A percentile compares a stretch with the other conserved stretches of the same genome.
These are phyloP conservation scores for Trametes gibbosa DNA, from an alignment of 768 basidiomycete genomes.

Conservation along the genomic window DNA sequence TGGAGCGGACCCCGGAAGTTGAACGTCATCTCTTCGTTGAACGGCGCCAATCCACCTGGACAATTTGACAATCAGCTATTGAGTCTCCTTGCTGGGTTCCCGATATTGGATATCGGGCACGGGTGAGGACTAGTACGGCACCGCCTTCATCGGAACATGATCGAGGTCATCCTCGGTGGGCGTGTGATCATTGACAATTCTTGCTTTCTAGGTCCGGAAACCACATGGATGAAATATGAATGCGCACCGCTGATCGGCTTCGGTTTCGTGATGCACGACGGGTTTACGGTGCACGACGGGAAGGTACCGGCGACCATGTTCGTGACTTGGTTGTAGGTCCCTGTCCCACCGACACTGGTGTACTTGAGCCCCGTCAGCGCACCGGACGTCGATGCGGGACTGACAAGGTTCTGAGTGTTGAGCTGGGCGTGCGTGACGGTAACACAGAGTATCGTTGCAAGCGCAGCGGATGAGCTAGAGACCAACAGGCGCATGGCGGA, in stretches of 20 bases:
- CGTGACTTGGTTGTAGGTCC: conserved; percentile 28
- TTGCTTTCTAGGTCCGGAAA: too few relatives aligned
- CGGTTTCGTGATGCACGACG: conserved; percentile 22
- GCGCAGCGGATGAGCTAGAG: neutral
- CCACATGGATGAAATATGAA: neutral
- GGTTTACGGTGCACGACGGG: conserved; percentile 25
- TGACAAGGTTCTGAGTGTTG: conserved; percentile 15
- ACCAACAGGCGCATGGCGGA: conserved; percentile 10
- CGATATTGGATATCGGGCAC: neutral
- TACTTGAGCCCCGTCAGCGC: conserved; percentile 25
- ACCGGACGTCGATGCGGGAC: conserved; percentile 17
- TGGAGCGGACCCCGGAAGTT: conserved; percentile 29
- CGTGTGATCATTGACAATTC: too few relatives aligned
- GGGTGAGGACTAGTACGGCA: neutral
- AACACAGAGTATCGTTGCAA: neutral
- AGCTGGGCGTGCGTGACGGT: neutral
- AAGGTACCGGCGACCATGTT: conserved; percentile 25
- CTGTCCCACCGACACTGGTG: conserved; percentile 24
- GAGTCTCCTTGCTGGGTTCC: neutral
- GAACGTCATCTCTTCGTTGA: conserved; percentile 29
- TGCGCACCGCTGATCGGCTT: conserved; percentile 18
- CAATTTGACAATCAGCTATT: neutral
- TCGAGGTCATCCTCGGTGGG: too few relatives aligned
- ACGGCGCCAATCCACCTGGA: conserved; percentile 27
- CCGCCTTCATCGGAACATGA: neutral